Evolutionary conservation across 2,329 filamentous ascomycete species (phyloP), one percentile per base, ranked within the genome.

Genomic region (Aspergillus amoenus): DNA sequence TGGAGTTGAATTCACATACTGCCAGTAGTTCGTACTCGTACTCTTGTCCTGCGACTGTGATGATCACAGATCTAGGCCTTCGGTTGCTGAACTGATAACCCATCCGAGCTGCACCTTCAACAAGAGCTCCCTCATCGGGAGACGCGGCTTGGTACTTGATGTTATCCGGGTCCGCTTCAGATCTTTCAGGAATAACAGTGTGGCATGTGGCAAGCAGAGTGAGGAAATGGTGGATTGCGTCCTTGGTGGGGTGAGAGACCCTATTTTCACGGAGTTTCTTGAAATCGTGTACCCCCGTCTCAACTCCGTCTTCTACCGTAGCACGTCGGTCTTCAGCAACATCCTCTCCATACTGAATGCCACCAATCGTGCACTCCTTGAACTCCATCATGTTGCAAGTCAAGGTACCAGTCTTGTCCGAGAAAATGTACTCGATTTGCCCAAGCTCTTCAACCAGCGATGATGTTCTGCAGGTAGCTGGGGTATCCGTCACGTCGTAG

Each of bases 311-410:
- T 64, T 90, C 84, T n/a, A 87, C 80, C 1, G 87, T 89, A 1
- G 91, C 88, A 66, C 90, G 85, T 56, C 91, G 86, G 71, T 99
- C 94, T 74, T 99, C 94, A 0, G 94, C 89, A 2, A 97, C 87
- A 43, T 93, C 91, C 53, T 94, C 92, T 12, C 91, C 89, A 70
- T 99, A 99, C 76, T 96, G 93, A 52, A 97, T 88, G 24, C 94
- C 94, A 24, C 86, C 91, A 69, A 99, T 97, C 0, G 90, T 89
- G 68, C 90, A 95, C 74, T 97, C 92, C 71, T 92, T 92, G 75
- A 97, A 99, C 74, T 97, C 93, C 94, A 99, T 97, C 82, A 91
- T 88, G 71, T 97, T 97, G 77, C 93, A 96, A n/a, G 93, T 97
- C 68, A 97, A 79, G 4, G 93, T 97, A 43, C 93, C 93, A 1